phyloP scores from a whole-genome alignment of 2,329 filamentous ascomycete genomes.

The Pseudogymnoascus sp. region DNA sequence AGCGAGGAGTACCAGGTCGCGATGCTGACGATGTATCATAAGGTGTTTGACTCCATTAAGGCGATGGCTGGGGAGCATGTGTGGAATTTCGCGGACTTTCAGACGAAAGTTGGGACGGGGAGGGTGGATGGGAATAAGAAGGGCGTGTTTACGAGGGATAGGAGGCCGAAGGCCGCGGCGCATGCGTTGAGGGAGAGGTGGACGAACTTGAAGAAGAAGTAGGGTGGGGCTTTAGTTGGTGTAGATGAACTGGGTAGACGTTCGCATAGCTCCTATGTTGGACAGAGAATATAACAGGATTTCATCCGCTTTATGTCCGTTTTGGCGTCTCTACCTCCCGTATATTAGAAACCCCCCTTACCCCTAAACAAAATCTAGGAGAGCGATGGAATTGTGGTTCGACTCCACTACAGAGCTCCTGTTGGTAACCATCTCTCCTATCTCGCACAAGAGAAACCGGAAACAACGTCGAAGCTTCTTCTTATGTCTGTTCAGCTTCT shows the following conservation, averaged over 20 bases:
- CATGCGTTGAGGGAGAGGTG: conserved; percentile 17
- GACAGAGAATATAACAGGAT: not conserved
- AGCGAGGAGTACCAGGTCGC: conserved; percentile 25
- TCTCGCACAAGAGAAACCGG: not conserved
- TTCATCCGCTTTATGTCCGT: not conserved
- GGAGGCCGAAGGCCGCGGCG: conserved; percentile 18
- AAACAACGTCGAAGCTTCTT: not conserved
- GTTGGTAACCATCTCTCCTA: not conserved
- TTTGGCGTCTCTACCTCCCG: not conserved
- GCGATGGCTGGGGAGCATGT: conserved; percentile 25
- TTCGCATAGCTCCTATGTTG: not conserved
- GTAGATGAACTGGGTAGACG: not conserved
- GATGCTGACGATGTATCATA: conserved; percentile 24
- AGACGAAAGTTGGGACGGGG: conserved; percentile 7
- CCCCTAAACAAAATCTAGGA: not conserved
- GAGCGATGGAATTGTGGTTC: not conserved
- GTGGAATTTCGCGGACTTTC: conserved; percentile 25
- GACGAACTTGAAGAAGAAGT: conserved; percentile 6
- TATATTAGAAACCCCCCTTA: not conserved
- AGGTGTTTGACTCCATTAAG: conserved; percentile 25
- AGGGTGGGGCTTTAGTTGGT: not conserved
- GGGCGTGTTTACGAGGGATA: conserved; percentile 21
- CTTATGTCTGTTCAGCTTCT: not conserved
- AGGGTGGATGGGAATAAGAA: conserved; percentile 23
- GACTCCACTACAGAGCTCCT: not conserved